A percentile compares a stretch with the other conserved stretches of the same genome.
phyloP scores from a whole-genome alignment of 306 rosid genomes.

The Inga leiocalycina region DNA sequence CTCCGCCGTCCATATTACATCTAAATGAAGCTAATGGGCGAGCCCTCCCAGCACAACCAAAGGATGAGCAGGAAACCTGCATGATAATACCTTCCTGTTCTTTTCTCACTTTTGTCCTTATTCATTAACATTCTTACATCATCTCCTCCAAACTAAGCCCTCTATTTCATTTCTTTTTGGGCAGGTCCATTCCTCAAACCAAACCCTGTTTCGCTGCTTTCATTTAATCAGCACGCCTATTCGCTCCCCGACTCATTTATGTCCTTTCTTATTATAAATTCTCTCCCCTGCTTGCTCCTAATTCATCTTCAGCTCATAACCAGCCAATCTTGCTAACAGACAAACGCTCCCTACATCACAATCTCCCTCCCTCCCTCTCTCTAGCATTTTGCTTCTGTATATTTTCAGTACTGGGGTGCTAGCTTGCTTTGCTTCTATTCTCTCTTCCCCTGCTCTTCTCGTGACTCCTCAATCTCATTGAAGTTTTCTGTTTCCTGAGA shows the following conservation, averaged over 20 bases:
- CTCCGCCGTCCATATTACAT: too few species aligned
- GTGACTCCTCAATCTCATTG: conserved; percentile 16
- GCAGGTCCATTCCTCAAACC: background rate
- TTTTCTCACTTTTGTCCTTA: conserved; percentile 67
- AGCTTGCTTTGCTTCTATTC: background rate
- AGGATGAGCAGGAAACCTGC: background rate
- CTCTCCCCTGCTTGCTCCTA: conserved; percentile 35
- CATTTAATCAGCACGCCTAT: conserved; percentile 11
- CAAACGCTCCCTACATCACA: background rate
- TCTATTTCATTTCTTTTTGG: background rate
- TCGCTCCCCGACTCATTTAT: conserved; percentile 2
- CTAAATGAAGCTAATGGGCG: too few species aligned
- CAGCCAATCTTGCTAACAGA: background rate
- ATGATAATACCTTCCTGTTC: conserved; percentile 51
- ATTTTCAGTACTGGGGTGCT: background rate
- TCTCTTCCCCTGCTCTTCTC: conserved; percentile 15
- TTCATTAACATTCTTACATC: conserved; percentile 41
- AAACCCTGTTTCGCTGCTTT: background rate
- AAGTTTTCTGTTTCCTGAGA: conserved; percentile 23
- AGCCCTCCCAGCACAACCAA: too few species aligned
- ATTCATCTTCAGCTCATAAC: conserved; percentile 37
- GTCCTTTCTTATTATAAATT: conserved; percentile 38
- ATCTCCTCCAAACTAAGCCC: conserved; percentile 13
- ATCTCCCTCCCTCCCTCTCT: background rate
- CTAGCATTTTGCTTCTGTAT: conserved; percentile 32